Base-by-base conservation (phyloP, 2,329 filamentous ascomycete species). In the Neonectria magnoliae region DNA sequence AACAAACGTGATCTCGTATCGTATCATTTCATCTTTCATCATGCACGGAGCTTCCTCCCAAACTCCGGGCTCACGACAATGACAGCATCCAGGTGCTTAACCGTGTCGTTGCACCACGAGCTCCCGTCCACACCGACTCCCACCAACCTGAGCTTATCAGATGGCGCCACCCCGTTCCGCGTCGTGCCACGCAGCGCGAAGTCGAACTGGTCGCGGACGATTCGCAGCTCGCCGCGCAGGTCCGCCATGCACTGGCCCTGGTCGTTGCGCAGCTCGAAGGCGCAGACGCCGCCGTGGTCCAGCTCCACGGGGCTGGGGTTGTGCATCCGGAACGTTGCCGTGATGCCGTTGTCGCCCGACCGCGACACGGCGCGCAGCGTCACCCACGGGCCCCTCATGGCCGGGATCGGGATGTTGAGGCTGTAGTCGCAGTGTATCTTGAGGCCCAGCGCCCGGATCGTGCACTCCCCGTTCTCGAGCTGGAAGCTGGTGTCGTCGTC, bases 261-360 rank as follows among this genome's bases (percentile, higher is more conserved):
- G 25, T 68, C 65, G 41, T 74, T 75, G 42, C 71, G 68, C 25
- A 80, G 66, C 62, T 78, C 75, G 29, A 80, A 80, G 18, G 68
- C 59, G 57, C 75, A 76, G 16, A 60, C 44, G 2, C 76, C 41
- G 3, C 75, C 77, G 55, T 76, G 69, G 29, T 76, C 71, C 6
- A 80, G 71, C 62, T 78, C 76, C 33, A 79, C 68, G 4, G 73
- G 71, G 18, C 76, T 76, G 11, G 70, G 68, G 65, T 77, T 80
- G 18, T 62, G 55, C 38, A 79, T 60, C 53, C 59, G 67, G 48
- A 80, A 64, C 7, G 48, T 63, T 45, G 68, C 58, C 13, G 62
- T 65, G 42, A 77, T 64, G 20, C 57, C 20, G 11, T 68, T 52
- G 3, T 58, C 67, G 5, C 52, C 54, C 25, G 60, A 68, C 29